phyloP scores from a whole-genome alignment of 1,139 yeast species.

The Pichia sp. region DNA sequence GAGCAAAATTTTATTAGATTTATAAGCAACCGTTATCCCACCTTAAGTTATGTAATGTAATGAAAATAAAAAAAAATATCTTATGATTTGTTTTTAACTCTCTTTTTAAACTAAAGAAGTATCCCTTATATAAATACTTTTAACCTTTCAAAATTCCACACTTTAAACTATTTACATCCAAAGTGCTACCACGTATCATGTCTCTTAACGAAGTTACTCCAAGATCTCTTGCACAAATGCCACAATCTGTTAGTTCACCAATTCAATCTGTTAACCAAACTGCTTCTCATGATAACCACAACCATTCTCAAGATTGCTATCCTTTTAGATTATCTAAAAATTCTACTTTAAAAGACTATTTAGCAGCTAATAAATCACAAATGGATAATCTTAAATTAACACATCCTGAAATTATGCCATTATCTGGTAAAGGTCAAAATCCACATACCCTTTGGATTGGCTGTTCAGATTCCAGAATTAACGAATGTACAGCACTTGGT shows the following conservation, averaged over 20 bases:
- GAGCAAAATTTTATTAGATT: too few species aligned
- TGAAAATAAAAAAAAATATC: too few species aligned
- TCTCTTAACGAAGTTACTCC: too few species aligned
- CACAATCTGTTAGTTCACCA: conserved; percentile 48
- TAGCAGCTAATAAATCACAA: conserved; percentile 63
- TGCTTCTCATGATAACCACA: neutral
- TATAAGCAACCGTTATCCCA: too few species aligned
- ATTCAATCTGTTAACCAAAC: conserved; percentile 24
- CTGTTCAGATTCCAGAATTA: conserved; percentile 79
- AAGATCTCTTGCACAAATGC: too few species aligned
- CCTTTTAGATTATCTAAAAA: conserved; percentile 54
- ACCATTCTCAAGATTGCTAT: conserved; percentile 14
- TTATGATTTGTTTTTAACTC: too few species aligned
- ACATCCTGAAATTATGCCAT: conserved; percentile 60
- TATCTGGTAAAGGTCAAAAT: conserved; percentile 77
- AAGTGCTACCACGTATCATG: too few species aligned
- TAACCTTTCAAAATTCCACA: too few species aligned
- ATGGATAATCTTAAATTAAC: conserved; percentile 53
- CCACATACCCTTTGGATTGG: conserved; percentile 97
- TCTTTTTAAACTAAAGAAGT: too few species aligned
- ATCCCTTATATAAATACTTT: too few species aligned
- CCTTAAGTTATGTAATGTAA: too few species aligned
- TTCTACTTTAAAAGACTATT: conserved; percentile 57
- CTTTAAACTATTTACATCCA: too few species aligned
- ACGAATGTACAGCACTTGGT: conserved; percentile 62